Evolutionary conservation across 1,139 yeast species (phyloP).

Genomic region (Yamadazyma dendronema): DNA sequence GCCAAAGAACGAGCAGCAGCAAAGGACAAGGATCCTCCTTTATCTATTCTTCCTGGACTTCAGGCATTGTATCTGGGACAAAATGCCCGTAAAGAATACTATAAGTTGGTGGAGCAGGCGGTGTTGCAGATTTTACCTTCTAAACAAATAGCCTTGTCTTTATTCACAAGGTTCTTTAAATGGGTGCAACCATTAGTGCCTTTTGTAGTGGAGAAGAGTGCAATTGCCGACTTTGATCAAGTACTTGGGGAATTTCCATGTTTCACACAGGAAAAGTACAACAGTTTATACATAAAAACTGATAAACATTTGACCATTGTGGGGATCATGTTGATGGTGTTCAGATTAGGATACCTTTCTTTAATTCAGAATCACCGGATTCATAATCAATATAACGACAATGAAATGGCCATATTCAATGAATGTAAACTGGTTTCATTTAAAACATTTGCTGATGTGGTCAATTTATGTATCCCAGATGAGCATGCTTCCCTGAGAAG

Average conservation of each 20-base stretch:
- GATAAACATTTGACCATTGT: slow-evolving; percentile 33
- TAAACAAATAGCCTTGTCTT: slow-evolving; percentile 24
- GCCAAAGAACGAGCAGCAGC: slow-evolving; percentile 11
- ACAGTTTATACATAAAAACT: slow-evolving; percentile 24
- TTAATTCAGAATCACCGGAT: slow-evolving; percentile 36
- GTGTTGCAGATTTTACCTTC: slow-evolving; percentile 33
- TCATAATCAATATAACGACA: slow-evolving; percentile 26
- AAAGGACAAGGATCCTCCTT: slow-evolving; percentile 10
- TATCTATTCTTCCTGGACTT: slow-evolving; percentile 21
- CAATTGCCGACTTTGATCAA: slow-evolving; percentile 25
- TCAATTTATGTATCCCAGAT: slow-evolving; percentile 35
- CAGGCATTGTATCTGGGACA: slow-evolving; percentile 20
- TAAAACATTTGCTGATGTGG: slow-evolving; percentile 24
- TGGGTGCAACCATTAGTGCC: slow-evolving; percentile 43
- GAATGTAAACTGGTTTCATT: slow-evolving; percentile 27
- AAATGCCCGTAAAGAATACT: slow-evolving; percentile 24
- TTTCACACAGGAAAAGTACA: slow-evolving; percentile 20
- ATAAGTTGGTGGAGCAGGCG: slow-evolving; percentile 28
- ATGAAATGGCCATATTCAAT: slow-evolving; percentile 28
- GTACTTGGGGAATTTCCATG: slow-evolving; percentile 30
- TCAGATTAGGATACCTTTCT: slow-evolving; percentile 41
- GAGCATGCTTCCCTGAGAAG: slow-evolving; percentile 28
- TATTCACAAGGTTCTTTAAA: slow-evolving; percentile 38
- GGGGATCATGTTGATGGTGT: slow-evolving; percentile 32
- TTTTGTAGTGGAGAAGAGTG: slow-evolving; percentile 30